Evolutionary conservation across 345 rosid species (phyloP).

Genomic region (Brassica nigra): DNA sequence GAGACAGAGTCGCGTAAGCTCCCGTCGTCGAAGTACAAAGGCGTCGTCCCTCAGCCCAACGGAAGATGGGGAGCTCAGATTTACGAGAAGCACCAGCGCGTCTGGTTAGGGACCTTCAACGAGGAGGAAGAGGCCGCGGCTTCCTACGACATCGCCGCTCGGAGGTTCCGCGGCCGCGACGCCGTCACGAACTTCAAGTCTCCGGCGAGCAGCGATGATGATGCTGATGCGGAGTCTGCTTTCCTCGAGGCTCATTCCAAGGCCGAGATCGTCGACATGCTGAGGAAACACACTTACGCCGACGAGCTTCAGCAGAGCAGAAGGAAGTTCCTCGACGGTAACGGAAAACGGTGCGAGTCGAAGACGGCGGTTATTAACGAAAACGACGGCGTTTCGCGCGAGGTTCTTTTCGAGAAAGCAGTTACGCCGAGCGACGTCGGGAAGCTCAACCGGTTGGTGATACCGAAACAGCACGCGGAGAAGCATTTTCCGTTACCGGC

Average conservation of each 20-base stretch:
- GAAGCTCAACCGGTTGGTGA: conserved; percentile 86
- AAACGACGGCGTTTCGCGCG: conserved; percentile 43
- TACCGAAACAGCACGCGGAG: conserved; percentile 95
- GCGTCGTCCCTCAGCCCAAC: conserved; percentile 92
- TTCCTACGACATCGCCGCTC: conserved; percentile 84
- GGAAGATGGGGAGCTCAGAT: conserved; percentile 99
- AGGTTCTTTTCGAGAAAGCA: conserved; percentile 77
- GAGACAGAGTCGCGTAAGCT: conserved; percentile 90
- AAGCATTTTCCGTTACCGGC: conserved; percentile 64
- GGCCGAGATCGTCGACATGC: conserved; percentile 88
- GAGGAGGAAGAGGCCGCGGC: conserved; percentile 78
- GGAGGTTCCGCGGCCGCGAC: conserved; percentile 86
- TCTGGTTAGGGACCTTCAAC: conserved; percentile 93
- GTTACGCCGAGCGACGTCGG: conserved; percentile 98
- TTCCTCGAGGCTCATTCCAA: conserved; percentile 83
- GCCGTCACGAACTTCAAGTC: conserved; percentile 79
- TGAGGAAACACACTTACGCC: conserved; percentile 81
- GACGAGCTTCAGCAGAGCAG: conserved; percentile 79
- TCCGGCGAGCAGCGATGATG: neutral
- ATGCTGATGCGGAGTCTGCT: conserved; percentile 41
- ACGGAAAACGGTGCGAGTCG: conserved; percentile 40
- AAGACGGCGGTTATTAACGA: neutral
- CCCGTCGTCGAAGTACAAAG: conserved; percentile 84
- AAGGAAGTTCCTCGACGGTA: conserved; percentile 43
- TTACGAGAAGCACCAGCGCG: conserved; percentile 91